Evolutionary conservation across 2,329 filamentous ascomycete species (phyloP), one percentile per base, ranked within the genome.

Genomic region (Epichloe coenophiala): DNA sequence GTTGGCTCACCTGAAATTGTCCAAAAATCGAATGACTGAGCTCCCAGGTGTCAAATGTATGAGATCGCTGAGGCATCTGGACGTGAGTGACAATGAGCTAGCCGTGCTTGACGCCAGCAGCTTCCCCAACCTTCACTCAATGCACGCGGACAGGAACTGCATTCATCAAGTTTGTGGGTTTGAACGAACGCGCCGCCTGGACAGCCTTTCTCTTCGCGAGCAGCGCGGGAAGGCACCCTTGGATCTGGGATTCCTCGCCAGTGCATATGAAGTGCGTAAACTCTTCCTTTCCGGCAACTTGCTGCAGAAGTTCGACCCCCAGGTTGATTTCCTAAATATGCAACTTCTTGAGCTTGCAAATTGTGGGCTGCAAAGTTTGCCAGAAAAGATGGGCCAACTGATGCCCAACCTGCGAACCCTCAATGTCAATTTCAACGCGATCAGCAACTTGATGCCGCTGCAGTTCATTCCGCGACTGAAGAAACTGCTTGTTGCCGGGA

Each of bases 401-500:
- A 83, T 94, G 65, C 86, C 89, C 2, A 97, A 97, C 58, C 71
- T 95, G 43, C 80, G 88, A 41, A 81, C 83, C 7, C 68, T 97
- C 53, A 98, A 97, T 64, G 71, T 95, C 50, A 95, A 95, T 65
- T 94, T 91, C 72, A 98, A 98, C 64, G 88, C 87, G 0, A 68
- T 98, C 36, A 72, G 75, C 23, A 84, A 94, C 57, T 69, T 97
- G 3, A 73, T 77, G 31, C 80, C 86, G 1, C 68, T 98, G 17
- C 73, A 81, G 15, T 89, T 85, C 55, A 85, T 95, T 58, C 80
- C 84, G 5, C 77, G 86, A 39, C 73, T 98, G 44, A 85, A 86
- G 63, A 81, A 84, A 59, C 72, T 98, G 21, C 72, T 84, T 39
- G 71, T 83, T 1, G 87, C 81, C 0, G 88, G 89, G 9, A 98